A percentile compares a stretch with the other conserved stretches of the same genome.
Conservation (phyloP, 495 filamentous ascomycete species). For the Ascodesmis nigricans region DNA sequence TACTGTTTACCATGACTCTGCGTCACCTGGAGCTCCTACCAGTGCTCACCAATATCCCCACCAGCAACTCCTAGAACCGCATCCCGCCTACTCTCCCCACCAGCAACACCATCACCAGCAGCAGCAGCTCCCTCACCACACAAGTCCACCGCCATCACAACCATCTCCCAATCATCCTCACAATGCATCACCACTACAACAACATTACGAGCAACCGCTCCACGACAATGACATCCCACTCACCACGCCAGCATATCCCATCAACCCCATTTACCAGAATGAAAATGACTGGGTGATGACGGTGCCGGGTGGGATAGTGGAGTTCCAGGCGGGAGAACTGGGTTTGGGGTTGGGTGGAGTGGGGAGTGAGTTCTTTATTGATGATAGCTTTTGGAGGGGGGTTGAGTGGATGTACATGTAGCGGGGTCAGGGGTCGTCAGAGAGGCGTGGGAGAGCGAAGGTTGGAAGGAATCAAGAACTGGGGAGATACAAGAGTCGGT, state of each 20-base stretch:
- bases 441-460: too few relatives aligned
- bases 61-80: neutral
- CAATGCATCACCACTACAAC: neutral
- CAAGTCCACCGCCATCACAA: neutral
- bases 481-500: too few relatives aligned
- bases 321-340: slow-evolving; percentile 5
- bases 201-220: neutral
- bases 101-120: slow-evolving; percentile 1
- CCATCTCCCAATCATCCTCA: neutral
- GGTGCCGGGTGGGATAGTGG: neutral
- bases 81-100: neutral
- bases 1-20: slow-evolving; percentile 3
- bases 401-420: too few relatives aligned
- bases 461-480: too few relatives aligned
- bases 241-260: too few relatives aligned
- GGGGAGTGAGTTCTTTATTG: slow-evolving; percentile 10
- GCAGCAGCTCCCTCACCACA: neutral
- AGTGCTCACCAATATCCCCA: slow-evolving; percentile 9
- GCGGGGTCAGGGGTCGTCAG: too few relatives aligned
- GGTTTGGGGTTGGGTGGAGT: slow-evolving; percentile 7
- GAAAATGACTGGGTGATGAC: too few relatives aligned
- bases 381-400: slow-evolving; percentile 16
- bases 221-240: too few relatives aligned
- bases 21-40: slow-evolving; percentile 11
- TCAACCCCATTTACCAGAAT: neutral